Evolutionary conservation across 495 filamentous ascomycete genomes (phyloP), one percentile per base, ranked within the genome.

Genomic region (Penicillium dipodomyicola): DNA sequence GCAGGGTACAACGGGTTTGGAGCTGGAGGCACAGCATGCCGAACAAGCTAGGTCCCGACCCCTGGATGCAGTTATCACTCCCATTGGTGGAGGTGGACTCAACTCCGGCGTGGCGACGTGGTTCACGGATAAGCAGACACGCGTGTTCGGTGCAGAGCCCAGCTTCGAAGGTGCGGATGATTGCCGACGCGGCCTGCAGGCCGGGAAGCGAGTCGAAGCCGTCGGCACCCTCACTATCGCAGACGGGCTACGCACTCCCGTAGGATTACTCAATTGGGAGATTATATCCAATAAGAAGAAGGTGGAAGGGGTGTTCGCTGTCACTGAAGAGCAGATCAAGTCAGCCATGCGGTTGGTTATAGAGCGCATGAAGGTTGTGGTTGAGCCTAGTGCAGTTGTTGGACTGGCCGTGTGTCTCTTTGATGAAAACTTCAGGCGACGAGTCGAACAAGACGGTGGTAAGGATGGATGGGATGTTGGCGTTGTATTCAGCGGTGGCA

Each of bases 71-170:
- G 86, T 96, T 19, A 86, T 98, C 23, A 85, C 91, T 2, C 92
- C 92, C 4, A 83, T 89, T 66, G 92, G 92, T 7, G 93, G 94
- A 19, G 94, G 94, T 5, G 94, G 94, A 9, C 78, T 98, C 76
- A 84, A 96, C 39, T 84, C 86, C 10, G 94, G 94, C 42, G 82
- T 91, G 23, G 91, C 91, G 23, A 83, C 91, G 3, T 86, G 85
- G 56, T 87, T 89, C 67, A 73, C 81, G 22, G 84, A 83, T 15
- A 90, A 87, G 1, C 73, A 79, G 3, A 86, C 81, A 37, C 68
- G 64, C 8, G 90, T 97, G 42, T 97, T 95, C 73, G 93, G 93
- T n/a, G 87, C 92, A 4, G 94, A 97, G 72, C 94, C 94, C 0
- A 83, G 77, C 32, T 91, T 90, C 70, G 71, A 94, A 61, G 91